Evolutionary conservation across 352 stramenopile species (phyloP).

Genomic region (Pythium sukuiense): DNA sequence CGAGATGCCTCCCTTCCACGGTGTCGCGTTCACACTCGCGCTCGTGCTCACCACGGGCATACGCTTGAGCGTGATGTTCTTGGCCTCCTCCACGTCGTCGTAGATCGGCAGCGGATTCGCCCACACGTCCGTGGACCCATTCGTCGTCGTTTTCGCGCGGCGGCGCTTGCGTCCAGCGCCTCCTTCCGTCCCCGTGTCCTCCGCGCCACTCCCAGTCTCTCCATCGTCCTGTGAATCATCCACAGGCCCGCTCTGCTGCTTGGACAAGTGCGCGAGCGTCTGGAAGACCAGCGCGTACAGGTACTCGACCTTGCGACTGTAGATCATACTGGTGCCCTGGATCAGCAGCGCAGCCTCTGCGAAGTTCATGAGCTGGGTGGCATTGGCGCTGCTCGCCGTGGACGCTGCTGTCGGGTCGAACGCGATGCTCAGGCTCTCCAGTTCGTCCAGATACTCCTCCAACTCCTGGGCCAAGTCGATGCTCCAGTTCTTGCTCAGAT

Average conservation of each 20-base stretch:
- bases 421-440: constrained; percentile 70
- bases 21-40: constrained; percentile 3
- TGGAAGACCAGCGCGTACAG: constrained; percentile 92
- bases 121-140: constrained; percentile 35
- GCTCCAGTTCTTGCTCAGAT: constrained; percentile 91
- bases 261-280: constrained; percentile 80
- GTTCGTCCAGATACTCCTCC: constrained; percentile 90
- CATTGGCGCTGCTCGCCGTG: neutral
- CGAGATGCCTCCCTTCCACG: neutral
- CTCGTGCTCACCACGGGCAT: neutral
- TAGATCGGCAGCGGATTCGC: constrained; percentile 62
- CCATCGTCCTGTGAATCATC: constrained; percentile 17
- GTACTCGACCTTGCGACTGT: constrained; percentile 96
- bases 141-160: neutral
- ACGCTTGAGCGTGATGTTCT: constrained; percentile 55
- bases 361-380: constrained; percentile 83
- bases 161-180: constrained; percentile 6
- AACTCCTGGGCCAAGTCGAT: constrained; percentile 89
- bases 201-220: constrained; percentile 24
- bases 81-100: constrained; percentile 61
- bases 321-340: constrained; percentile 92
- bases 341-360: constrained; percentile 92
- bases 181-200: constrained; percentile 7
- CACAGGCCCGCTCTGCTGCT: constrained; percentile 46
- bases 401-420: constrained; percentile 39